A percentile compares a stretch with the other conserved stretches of the same genome.
Evolutionary conservation across 1,139 yeast species (phyloP).

Genomic region (Kodamaea anthophila): DNA sequence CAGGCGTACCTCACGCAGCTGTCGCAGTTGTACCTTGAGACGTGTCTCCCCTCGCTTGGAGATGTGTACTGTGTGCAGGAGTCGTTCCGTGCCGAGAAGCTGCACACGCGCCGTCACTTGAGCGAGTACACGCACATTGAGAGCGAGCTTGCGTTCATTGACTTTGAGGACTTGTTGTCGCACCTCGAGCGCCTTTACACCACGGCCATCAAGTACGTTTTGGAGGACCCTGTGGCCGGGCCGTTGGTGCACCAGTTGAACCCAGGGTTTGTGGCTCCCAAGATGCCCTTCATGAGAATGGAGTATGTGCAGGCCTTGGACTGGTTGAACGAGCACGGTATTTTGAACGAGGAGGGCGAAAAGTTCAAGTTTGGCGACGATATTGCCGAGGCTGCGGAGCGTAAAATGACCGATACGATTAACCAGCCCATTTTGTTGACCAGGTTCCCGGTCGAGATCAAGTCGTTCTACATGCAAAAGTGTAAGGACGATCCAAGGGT

Average conservation of each 20-base stretch:
- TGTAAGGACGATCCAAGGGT: conserved; percentile 87
- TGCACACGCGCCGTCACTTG: conserved; percentile 97
- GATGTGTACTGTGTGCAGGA: conserved; percentile 97
- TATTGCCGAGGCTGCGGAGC: conserved; percentile 98
- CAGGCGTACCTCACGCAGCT: conserved; percentile 96
- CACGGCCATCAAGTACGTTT: conserved; percentile 62
- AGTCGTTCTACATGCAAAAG: conserved; percentile 96
- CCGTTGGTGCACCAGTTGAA: conserved; percentile 85
- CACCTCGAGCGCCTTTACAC: conserved; percentile 82
- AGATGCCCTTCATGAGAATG: conserved; percentile 85
- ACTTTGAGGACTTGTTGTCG: conserved; percentile 75
- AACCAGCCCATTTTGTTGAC: conserved; percentile 88
- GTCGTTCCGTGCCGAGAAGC: conserved; percentile 98
- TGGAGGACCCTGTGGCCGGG: conserved; percentile 89
- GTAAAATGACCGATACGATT: conserved; percentile 94
- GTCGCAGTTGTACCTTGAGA: conserved; percentile 94
- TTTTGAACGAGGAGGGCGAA: conserved; percentile 91
- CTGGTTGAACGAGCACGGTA: conserved; percentile 94
- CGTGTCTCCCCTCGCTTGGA: conserved; percentile 92
- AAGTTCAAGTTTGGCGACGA: conserved; percentile 95
- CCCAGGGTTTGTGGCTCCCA: conserved; percentile 83
- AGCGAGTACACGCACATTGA: conserved; percentile 97
- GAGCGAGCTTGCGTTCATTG: conserved; percentile 82
- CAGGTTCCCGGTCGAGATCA: conserved; percentile 94
- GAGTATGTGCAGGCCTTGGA: conserved; percentile 85